Evolutionary conservation across 2,329 filamentous ascomycete species (phyloP).

Genomic region (Macrophomina phaseolina): DNA sequence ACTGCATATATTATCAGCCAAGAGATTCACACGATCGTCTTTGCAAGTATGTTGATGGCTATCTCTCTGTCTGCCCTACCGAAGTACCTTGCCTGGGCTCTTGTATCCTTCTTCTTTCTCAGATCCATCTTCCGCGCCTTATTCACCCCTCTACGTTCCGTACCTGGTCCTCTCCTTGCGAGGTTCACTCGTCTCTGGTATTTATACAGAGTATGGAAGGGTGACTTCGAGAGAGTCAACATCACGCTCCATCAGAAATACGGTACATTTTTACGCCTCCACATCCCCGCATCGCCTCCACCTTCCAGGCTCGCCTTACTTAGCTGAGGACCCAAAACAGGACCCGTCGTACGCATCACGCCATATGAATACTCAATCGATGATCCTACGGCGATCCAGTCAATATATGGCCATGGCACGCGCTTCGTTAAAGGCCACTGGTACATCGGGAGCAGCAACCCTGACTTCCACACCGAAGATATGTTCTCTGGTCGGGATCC

Average conservation of each 20-base stretch:
- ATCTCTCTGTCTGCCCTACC: too few relatives aligned
- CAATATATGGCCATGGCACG: conserved; percentile 45
- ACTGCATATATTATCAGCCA: too few relatives aligned
- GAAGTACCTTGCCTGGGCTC: neutral
- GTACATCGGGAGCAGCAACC: conserved; percentile 41
- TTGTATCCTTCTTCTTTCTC: neutral
- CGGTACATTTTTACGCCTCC: conserved; percentile 31
- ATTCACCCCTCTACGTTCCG: conserved; percentile 29
- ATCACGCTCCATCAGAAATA: conserved; percentile 31
- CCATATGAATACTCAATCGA: conserved; percentile 40
- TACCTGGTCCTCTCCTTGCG: conserved; percentile 33
- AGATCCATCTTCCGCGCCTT: neutral
- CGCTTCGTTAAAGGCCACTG: conserved; percentile 59
- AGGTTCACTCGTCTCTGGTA: conserved; percentile 34
- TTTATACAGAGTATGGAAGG: conserved; percentile 31
- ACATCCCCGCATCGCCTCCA: too few relatives aligned
- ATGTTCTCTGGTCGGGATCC: neutral
- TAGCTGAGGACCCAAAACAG: neutral
- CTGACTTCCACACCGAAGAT: conserved; percentile 39
- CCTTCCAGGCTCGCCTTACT: too few relatives aligned
- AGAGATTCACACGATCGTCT: too few relatives aligned
- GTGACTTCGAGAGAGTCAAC: conserved; percentile 32
- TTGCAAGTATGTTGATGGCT: too few relatives aligned
- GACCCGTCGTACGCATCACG: conserved; percentile 37
- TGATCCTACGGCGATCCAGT: conserved; percentile 38